Conservation (phyloP, 352 stramenopile species). For the Thalassiosira exigua region DNA sequence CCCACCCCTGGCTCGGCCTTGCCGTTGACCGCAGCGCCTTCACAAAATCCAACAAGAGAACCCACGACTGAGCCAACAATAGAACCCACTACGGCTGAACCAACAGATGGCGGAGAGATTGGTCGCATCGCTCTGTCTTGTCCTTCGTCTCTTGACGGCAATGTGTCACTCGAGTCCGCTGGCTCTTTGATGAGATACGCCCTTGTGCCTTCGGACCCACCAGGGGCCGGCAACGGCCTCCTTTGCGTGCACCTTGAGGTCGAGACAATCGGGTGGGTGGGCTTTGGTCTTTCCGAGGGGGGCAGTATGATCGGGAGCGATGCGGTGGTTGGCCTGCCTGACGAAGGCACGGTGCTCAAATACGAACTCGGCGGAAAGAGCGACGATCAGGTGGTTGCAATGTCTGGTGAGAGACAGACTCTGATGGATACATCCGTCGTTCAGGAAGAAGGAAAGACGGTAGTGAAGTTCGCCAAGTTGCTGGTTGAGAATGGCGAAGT, state of each 20-base stretch:
- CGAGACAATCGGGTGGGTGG: conserved; percentile 20
- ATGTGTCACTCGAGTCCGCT: too few species aligned
- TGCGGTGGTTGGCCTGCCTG: conserved; percentile 31
- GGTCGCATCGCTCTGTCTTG: too few species aligned
- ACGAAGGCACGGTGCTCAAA: conserved; percentile 25
- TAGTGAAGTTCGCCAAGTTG: conserved; percentile 39
- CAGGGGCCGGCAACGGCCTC: conserved; percentile 5
- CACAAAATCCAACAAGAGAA: not conserved
- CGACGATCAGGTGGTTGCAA: not conserved
- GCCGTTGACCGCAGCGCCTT: too few species aligned
- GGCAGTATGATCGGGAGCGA: conserved; percentile 19
- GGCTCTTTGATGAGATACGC: too few species aligned
- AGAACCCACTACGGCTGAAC: too few species aligned
- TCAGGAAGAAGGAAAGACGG: conserved; percentile 12
- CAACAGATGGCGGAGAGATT: too few species aligned
- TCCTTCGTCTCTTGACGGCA: too few species aligned
- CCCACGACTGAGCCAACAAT: not conserved
- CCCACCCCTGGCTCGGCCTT: too few species aligned
- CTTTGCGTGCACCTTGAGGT: conserved; percentile 19
- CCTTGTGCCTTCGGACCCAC: conserved; percentile 16
- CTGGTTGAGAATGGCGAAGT: conserved; percentile 41
- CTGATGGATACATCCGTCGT: conserved; percentile 19
- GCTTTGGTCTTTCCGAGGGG: conserved; percentile 18
- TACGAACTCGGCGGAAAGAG: conserved; percentile 14
- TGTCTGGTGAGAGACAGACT: conserved; percentile 28